Evolutionary conservation across 495 filamentous ascomycete species (phyloP).

Genomic region (Viridothelium virens): DNA sequence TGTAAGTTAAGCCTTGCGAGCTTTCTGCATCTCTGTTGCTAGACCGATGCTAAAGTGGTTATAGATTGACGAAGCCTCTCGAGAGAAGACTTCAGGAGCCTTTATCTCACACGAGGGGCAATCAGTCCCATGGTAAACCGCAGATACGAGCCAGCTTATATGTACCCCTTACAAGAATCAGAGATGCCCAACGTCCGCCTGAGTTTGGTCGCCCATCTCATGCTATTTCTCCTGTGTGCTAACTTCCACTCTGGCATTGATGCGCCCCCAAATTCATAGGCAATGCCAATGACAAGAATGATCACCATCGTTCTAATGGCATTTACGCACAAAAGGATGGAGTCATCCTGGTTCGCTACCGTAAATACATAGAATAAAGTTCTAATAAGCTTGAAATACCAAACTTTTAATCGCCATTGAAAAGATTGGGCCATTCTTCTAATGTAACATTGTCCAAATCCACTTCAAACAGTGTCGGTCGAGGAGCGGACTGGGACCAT

Average conservation of each 20-base stretch:
- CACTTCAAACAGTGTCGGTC: background rate
- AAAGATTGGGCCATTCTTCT: background rate
- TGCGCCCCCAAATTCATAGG: background rate
- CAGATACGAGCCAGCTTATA: background rate
- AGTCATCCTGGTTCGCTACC: too few species aligned
- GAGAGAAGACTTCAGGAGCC: slow-evolving; percentile 4
- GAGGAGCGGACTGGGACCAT: background rate
- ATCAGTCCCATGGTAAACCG: background rate
- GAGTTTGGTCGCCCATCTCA: background rate
- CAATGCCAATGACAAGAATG: background rate
- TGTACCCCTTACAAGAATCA: background rate
- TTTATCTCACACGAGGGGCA: slow-evolving; percentile 9
- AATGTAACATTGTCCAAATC: background rate
- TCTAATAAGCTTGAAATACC: background rate
- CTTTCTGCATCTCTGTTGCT: background rate
- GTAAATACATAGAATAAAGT: too few species aligned
- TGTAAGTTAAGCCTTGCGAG: background rate
- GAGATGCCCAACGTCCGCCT: background rate
- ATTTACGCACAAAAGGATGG: background rate
- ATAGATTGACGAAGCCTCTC: slow-evolving; percentile 6
- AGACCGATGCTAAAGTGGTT: background rate
- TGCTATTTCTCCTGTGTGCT: background rate
- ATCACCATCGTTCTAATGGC: background rate
- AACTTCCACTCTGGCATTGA: background rate
- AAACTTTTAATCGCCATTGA: background rate